Evolutionary conservation across 176 grass and related monocot genomes (phyloP), one percentile per base, ranked within the genome.

Genomic region (Triticum dicoccoides): DNA sequence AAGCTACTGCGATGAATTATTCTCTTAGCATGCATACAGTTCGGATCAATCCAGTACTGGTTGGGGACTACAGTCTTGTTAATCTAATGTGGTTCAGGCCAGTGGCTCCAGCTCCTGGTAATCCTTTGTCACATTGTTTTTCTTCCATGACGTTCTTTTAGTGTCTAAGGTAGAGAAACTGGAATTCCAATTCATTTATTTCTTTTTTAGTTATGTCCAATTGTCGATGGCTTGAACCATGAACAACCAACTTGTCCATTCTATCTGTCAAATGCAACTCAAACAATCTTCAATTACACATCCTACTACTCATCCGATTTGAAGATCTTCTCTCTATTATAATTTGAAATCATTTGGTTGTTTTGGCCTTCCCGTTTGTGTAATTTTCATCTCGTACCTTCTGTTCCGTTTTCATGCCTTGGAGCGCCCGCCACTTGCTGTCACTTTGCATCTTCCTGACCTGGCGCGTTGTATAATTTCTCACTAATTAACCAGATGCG

Each of bases 81-180:
- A 94, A 99, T 94, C 90, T 99, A 51, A 96, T 89, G 6, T 99
- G 92, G 94, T 92, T 94, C 82, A 91, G 80, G 54, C 72, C 97
- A 69, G 70, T 89, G 61, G 71, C 89, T 80, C 85, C 89, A 77
- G 72, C 97, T 70, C 90, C 89, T 68, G 94, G 97, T 99, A 96
- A 92, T 76, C 29, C 11, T 44, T 47, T 62, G 42, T 52, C n/a
- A 86, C 65, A 42, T 84, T 89, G n/a, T n/a, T n/a, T n/a, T n/a
- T n/a, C n/a, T n/a, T n/a, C n/a, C n/a, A n/a, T n/a, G 49, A 23
- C 56, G 37, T 80, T 84, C 30, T 79, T 87, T 41, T 80, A 80
- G 35, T 73, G 35, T 82, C 15, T 52, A 44, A 68, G 18, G 24
- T 91, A 80, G 52, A 69, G 4, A 76, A 58, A 83, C 23, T 81